These are phyloP conservation scores for Cladosporium sp. DNA, from an alignment of 2,329 filamentous ascomycete genomes.

Conservation along the genomic window DNA sequence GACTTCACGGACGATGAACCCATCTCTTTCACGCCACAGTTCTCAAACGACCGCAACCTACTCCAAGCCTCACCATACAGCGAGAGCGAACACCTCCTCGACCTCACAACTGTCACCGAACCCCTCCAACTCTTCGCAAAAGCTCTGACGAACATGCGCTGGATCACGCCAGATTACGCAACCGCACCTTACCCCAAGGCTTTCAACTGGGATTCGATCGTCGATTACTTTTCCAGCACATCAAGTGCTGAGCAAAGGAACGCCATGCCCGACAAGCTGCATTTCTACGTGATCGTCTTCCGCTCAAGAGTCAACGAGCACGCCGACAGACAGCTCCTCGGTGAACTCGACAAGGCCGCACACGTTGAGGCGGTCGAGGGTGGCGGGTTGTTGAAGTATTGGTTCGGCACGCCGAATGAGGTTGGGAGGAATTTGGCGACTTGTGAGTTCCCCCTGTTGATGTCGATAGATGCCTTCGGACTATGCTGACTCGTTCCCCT, in stretches of 20 bases:
- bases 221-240: constrained; percentile 49
- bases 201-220: constrained; percentile 71
- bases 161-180: constrained; percentile 67
- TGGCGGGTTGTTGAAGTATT: constrained; percentile 87
- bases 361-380: constrained; percentile 75
- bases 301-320: constrained; percentile 65
- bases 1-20: constrained; percentile 3
- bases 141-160: constrained; percentile 62
- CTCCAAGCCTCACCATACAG: constrained; percentile 75
- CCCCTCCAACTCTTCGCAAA: constrained; percentile 67
- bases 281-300: constrained; percentile 83
- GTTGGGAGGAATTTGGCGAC: constrained; percentile 77
- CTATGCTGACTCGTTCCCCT: neutral
- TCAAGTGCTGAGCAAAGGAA: constrained; percentile 1
- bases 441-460: constrained; percentile 30
- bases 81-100: constrained; percentile 65
- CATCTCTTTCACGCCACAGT: neutral
- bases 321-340: constrained; percentile 65
- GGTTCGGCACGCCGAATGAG: constrained; percentile 73
- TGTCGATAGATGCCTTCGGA: neutral
- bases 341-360: constrained; percentile 69
- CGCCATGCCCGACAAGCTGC: neutral
- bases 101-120: constrained; percentile 62
- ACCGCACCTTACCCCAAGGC: constrained; percentile 67
- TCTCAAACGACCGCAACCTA: constrained; percentile 25